phyloP scores from a whole-genome alignment of 208 protist species.

The Blastocrithidia nonstop region DNA sequence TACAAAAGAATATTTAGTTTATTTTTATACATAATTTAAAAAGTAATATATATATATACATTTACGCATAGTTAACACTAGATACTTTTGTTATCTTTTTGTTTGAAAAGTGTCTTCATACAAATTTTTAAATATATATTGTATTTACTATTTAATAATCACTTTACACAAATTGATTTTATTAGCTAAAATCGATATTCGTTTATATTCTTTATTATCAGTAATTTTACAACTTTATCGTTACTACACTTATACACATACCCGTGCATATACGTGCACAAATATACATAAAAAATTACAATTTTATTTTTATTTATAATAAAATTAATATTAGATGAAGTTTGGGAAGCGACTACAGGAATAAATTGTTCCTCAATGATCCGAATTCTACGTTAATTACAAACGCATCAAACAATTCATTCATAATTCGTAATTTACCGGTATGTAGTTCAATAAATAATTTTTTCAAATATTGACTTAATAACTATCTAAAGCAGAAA shows the following conservation, averaged over 20 bases:
- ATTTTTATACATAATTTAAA: neutral
- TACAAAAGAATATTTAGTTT: slow-evolving; percentile 1
- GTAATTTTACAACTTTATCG: neutral
- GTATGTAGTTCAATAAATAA: slow-evolving; percentile 52
- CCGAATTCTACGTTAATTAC: slow-evolving; percentile 77
- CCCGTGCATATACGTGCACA: neutral
- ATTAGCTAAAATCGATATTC: neutral
- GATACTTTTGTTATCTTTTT: neutral
- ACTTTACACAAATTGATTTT: neutral
- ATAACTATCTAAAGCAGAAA: slow-evolving; percentile 59
- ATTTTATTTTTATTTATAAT: neutral
- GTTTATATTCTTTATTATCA: neutral
- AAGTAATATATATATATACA: neutral
- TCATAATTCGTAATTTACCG: slow-evolving; percentile 44
- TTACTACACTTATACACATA: neutral
- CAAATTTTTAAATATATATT: neutral
- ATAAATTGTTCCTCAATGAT: slow-evolving; percentile 73
- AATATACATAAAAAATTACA: no score
- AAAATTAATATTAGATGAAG: slow-evolving; percentile 38
- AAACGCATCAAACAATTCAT: slow-evolving; percentile 79
- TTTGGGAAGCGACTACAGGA: slow-evolving; percentile 81
- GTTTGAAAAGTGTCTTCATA: neutral
- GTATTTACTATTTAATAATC: neutral
- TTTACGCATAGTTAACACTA: neutral
- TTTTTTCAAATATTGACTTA: slow-evolving; percentile 57